These are phyloP conservation scores for Annulohypoxylon bovei DNA, from an alignment of 495 filamentous ascomycete genomes.

Conservation along the genomic window DNA sequence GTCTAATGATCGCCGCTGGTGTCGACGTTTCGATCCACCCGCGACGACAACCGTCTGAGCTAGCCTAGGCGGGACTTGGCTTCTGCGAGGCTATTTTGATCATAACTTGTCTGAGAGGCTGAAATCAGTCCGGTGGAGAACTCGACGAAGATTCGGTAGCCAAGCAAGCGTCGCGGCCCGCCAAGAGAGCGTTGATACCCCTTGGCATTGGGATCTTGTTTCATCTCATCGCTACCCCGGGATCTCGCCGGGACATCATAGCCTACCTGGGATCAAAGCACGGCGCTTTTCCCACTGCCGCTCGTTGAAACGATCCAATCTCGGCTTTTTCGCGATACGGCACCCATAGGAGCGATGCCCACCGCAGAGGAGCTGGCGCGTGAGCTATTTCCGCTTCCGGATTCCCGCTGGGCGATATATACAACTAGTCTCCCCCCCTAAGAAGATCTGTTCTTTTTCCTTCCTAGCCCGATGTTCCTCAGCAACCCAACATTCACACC, in stretches of 20 bases:
- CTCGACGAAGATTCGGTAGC: constrained; percentile 2
- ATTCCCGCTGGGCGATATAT: constrained; percentile 17
- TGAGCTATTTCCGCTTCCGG: constrained; percentile 22
- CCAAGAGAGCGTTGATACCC: constrained; percentile 37
- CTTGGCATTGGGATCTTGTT: constrained; percentile 42
- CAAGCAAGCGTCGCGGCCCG: constrained; percentile 29
- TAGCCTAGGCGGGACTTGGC: constrained; percentile 14
- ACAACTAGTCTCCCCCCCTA: constrained; percentile 13
- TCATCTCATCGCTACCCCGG: constrained; percentile 35
- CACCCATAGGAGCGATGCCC: constrained; percentile 23
- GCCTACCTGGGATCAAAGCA: constrained; percentile 31
- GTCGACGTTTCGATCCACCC: constrained; percentile 8
- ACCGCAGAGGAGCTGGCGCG: constrained; percentile 25
- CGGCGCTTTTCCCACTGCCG: background rate
- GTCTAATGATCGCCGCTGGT: constrained; percentile 15
- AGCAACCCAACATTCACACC: constrained; percentile 37
- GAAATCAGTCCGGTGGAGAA: constrained; percentile 9
- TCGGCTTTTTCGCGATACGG: constrained; percentile 15
- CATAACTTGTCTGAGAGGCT: constrained; percentile 7
- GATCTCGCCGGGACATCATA: constrained; percentile 1
- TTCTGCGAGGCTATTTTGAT: constrained; percentile 14
- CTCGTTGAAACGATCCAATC: constrained; percentile 14
- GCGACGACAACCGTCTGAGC: constrained; percentile 27
- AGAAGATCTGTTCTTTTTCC: constrained; percentile 11
- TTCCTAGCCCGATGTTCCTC: constrained; percentile 30